Percentiles rank a stretch among this genome's conserved stretches.
These are phyloP conservation scores for Sporobolus alterniflorus DNA, from an alignment of 202 grass and related monocot genomes.

Conservation along the genomic window DNA sequence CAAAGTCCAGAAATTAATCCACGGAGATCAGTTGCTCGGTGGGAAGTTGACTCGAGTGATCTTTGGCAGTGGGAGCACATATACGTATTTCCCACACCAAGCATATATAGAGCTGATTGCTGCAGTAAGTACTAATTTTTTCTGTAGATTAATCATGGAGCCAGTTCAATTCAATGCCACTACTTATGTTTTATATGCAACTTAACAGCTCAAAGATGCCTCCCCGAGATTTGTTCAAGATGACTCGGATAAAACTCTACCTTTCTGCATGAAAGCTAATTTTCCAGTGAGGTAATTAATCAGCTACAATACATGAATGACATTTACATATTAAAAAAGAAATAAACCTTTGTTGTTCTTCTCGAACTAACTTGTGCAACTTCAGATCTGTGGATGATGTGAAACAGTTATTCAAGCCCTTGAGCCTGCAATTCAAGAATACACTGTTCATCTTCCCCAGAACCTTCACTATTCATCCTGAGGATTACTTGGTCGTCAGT, in stretches of 20 bases:
- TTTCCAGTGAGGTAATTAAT: slow-evolving; percentile 73
- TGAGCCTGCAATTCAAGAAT: slow-evolving; percentile 71
- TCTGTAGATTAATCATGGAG: background rate
- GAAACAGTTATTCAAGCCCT: slow-evolving; percentile 73
- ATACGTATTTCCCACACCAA: slow-evolving; percentile 79
- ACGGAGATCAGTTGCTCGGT: slow-evolving; percentile 57
- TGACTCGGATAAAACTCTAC: slow-evolving; percentile 76
- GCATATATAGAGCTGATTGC: slow-evolving; percentile 57
- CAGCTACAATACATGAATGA: background rate
- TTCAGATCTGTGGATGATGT: slow-evolving; percentile 85
- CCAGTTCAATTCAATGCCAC: slow-evolving; percentile 5
- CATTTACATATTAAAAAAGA: background rate
- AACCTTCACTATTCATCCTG: slow-evolving; percentile 70
- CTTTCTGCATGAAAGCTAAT: slow-evolving; percentile 74
- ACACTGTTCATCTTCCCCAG: slow-evolving; percentile 67
- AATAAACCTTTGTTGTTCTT: slow-evolving; percentile 1
- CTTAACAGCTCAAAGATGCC: slow-evolving; percentile 59
- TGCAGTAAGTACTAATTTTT: slow-evolving; percentile 61
- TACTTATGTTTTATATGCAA: slow-evolving; percentile 12
- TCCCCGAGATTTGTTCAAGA: slow-evolving; percentile 60
- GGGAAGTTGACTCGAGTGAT: slow-evolving; percentile 63
- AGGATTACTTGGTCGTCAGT: slow-evolving; percentile 79
- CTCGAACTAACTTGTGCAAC: background rate
- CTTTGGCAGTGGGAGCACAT: slow-evolving; percentile 82
- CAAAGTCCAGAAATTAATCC: slow-evolving; percentile 56